A percentile compares a stretch with the other conserved stretches of the same genome.
Evolutionary conservation across 768 basidiomycete genomes (phyloP).

Genomic region (Porphyrellus cyaneotinctus): DNA sequence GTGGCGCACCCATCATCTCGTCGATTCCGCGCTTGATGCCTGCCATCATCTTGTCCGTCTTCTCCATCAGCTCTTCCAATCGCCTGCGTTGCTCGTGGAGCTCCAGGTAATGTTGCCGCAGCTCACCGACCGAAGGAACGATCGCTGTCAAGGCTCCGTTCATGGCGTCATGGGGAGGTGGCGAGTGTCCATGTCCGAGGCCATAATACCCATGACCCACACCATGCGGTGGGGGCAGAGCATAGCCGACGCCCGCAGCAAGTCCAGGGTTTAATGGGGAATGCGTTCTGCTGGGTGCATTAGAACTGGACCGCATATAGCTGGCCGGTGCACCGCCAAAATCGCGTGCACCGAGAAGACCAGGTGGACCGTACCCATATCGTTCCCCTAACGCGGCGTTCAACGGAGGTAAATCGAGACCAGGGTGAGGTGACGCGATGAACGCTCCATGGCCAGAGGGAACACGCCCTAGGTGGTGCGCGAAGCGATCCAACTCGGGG

Average conservation of each 20-base stretch:
- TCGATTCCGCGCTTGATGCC: conserved; percentile 72
- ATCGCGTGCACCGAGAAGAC: conserved; percentile 31
- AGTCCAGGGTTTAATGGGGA: conserved; percentile 58
- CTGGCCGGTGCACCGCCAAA: conserved; percentile 43
- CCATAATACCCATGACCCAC: conserved; percentile 35
- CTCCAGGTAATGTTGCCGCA: conserved; percentile 68
- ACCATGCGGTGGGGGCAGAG: conserved; percentile 38
- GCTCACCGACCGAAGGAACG: conserved; percentile 51
- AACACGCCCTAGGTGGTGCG: conserved; percentile 34
- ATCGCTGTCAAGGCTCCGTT: conserved; percentile 24
- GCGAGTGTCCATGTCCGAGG: conserved; percentile 37
- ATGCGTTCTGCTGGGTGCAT: conserved; percentile 69
- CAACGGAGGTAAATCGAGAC: conserved; percentile 63
- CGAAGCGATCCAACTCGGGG: conserved; percentile 31
- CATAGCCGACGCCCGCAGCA: conserved; percentile 38
- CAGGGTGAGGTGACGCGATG: conserved; percentile 37
- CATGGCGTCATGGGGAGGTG: conserved; percentile 32
- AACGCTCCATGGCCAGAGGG: conserved; percentile 34
- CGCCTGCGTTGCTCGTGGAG: conserved; percentile 58
- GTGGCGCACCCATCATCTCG: conserved; percentile 53
- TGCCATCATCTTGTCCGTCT: conserved; percentile 69
- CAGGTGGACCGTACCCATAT: conserved; percentile 36
- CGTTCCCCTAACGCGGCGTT: conserved; percentile 38
- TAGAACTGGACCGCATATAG: conserved; percentile 61
- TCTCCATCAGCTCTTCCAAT: conserved; percentile 71